phyloP scores from a whole-genome alignment of 2,329 filamentous ascomycete species.

The Hymenotorrendiella dingleyae region DNA sequence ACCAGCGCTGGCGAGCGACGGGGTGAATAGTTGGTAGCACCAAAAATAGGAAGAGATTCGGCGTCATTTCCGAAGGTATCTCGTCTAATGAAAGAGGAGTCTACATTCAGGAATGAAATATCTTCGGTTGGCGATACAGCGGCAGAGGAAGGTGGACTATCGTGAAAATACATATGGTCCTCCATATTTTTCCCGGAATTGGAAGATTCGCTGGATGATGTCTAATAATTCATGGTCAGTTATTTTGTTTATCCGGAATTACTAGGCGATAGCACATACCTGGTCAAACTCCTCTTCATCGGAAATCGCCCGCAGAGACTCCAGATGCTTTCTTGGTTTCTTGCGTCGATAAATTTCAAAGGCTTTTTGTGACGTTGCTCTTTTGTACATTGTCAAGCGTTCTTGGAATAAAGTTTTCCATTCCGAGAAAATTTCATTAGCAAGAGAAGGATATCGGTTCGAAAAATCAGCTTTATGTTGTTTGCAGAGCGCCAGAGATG shows the following conservation, averaged over 20 bases:
- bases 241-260: no score
- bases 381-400: conserved; percentile 1
- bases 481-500: conserved; percentile 2
- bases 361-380: not conserved
- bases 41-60: not conserved
- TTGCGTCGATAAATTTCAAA: conserved; percentile 2
- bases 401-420: conserved; percentile 6
- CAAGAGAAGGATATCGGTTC: conserved; percentile 1
- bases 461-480: conserved; percentile 1
- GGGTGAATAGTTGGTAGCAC: not conserved
- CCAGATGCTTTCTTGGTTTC: conserved; percentile 3
- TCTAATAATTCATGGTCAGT: not conserved
- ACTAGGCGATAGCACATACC: no score
- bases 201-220: not conserved
- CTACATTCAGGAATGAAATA: not conserved
- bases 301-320: not conserved
- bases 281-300: conserved; percentile 4
- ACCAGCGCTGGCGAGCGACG: not conserved
- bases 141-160: not conserved
- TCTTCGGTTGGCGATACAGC: conserved; percentile 1
- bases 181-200: not conserved
- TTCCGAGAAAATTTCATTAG: conserved; percentile 2
- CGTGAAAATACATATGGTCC: not conserved
- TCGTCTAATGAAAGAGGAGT: not conserved
- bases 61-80: conserved; percentile 5